Conservation (phyloP, 345 rosid species). For the Limnanthes douglasii region DNA sequence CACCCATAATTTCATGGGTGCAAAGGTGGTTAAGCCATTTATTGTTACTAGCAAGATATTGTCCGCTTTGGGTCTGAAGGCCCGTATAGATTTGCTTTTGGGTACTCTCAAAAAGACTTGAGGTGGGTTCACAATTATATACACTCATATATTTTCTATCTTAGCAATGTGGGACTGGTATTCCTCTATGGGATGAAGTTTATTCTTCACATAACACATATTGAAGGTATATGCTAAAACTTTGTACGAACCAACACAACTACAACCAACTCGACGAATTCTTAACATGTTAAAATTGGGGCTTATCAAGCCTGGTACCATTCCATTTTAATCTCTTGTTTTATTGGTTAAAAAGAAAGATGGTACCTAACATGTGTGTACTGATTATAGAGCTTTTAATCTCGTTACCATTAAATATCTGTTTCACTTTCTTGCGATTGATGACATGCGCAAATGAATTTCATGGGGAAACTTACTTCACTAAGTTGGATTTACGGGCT, state of each 20-base stretch:
- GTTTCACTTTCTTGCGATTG: background rate
- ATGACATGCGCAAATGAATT: constrained; percentile 1
- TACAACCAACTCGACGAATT: background rate
- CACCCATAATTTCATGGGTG: background rate
- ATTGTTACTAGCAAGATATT: background rate
- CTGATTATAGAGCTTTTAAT: background rate
- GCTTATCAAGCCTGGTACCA: background rate
- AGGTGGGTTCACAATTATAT: too few species aligned
- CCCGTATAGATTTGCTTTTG: background rate
- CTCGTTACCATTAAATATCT: background rate
- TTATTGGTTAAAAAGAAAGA: constrained; percentile 2
- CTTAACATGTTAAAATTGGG: constrained; percentile 2
- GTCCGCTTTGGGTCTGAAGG: background rate
- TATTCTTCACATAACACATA: background rate
- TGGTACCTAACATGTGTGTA: background rate
- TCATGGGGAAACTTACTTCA: background rate
- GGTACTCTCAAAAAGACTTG: background rate
- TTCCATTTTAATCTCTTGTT: constrained; percentile 3
- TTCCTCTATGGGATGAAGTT: too few species aligned
- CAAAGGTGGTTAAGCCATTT: too few species aligned
- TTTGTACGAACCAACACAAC: background rate
- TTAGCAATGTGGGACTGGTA: too few species aligned
- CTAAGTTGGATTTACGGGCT: background rate
- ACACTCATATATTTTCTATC: too few species aligned
- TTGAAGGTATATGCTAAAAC: background rate